A percentile compares a stretch with the other conserved stretches of the same genome.
These are phyloP conservation scores for Penicillium soppii DNA, from an alignment of 495 filamentous ascomycete species.

Conservation along the genomic window DNA sequence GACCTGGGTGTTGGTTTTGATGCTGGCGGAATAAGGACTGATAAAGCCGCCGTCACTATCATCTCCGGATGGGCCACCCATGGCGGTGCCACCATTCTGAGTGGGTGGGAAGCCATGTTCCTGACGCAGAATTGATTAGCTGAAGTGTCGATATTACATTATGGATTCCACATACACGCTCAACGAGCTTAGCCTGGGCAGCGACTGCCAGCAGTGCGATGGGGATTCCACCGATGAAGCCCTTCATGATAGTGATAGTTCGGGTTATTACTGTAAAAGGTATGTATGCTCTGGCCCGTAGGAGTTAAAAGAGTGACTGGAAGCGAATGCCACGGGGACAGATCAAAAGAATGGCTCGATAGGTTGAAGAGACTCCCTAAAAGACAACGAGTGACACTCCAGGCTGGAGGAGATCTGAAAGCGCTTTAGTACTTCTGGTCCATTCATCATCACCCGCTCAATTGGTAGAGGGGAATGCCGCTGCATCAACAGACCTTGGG, in stretches of 20 bases:
- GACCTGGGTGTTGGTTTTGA: conserved; percentile 23
- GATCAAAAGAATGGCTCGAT: conserved; percentile 24
- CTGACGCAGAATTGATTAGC: conserved; percentile 5
- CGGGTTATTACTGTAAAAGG: conserved; percentile 13
- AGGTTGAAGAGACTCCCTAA: conserved; percentile 8
- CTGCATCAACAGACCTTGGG: neutral
- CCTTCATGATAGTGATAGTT: conserved; percentile 35
- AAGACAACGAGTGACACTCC: neutral
- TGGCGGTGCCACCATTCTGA: conserved; percentile 17
- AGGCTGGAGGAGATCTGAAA: conserved; percentile 9
- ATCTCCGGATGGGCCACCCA: conserved; percentile 24
- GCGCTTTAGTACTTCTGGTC: conserved; percentile 25
- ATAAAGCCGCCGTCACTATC: conserved; percentile 19
- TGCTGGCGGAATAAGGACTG: conserved; percentile 9
- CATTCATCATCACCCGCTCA: conserved; percentile 20
- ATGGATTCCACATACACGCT: conserved; percentile 21
- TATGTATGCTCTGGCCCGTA: conserved; percentile 7
- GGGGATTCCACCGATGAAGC: conserved; percentile 38
- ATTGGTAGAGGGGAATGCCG: conserved; percentile 20
- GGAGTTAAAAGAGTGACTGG: conserved; percentile 30
- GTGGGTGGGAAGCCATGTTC: conserved; percentile 1
- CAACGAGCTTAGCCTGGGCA: conserved; percentile 31
- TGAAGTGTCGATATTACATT: no score
- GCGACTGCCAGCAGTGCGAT: conserved; percentile 40
- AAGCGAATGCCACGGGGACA: conserved; percentile 16